Base-by-base conservation (phyloP, 495 filamentous ascomycete genomes). In the Penicillium verhagenii region DNA sequence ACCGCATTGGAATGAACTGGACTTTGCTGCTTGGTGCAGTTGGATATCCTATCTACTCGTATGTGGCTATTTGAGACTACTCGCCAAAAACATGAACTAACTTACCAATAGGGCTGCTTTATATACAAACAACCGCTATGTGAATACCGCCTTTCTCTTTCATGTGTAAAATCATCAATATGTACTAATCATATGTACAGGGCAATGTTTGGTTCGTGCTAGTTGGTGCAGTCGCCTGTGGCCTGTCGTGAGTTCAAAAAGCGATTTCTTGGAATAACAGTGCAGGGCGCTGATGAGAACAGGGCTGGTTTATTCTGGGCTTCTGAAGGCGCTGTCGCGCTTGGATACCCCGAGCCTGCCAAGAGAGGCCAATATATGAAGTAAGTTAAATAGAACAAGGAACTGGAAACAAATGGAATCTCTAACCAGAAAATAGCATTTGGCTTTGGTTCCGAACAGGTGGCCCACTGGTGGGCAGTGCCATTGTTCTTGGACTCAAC, bases 41-140 rank as follows among this genome's bases (percentile, higher is more conserved):
- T 16, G 71, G 71, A 25, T 73, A 73, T 59, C 69, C 71, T 8
- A 44, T 72, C 16, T 73, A 73, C 18, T 72, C 71, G 68, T 71
- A 45, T n/a, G 65, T 58, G 10, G 11, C 9, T 2, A 20, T n/a
- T 0, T 31, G 3, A 33, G 3, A 2, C 1, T 19, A 9, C 20
- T n/a, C 13, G 18, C 7, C 35, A n/a, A 6, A 16, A 1, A 71
- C 70, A 5, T 78, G 69, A 51, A 75, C 78, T 16, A 11, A 59
- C 31, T 28, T 3, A 11, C 14, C 8, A 45, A 11, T 14, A 71
- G 68, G 0, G 85, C 85, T 8, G 83, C 80, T 4, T 61, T 88
- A 2, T 87, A 88, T 61, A 80, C 78, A 20, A 88, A 88, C 52
- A 86, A 86, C 64, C 78, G 83, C 26, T 87, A 74, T 65, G 68